Base-by-base conservation (phyloP, 1,284 basidiomycete species). In the Gymnopus androsaceus region DNA sequence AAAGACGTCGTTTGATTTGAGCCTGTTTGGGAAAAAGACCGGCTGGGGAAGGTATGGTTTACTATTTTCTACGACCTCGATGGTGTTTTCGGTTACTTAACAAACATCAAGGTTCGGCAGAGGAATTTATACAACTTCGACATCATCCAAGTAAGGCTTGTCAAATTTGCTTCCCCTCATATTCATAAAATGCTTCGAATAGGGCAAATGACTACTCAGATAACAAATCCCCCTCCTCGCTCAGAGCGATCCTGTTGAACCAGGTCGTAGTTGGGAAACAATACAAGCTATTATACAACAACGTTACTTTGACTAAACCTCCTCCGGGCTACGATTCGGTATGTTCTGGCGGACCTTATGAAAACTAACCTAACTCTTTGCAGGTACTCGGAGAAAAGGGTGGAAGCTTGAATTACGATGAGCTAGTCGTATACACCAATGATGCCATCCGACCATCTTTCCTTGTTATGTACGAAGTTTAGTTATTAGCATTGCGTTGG, bases 261-360 rank as follows among this genome's bases (percentile, higher is more conserved):
- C 85, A 85, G 63, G 84, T 87, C 12, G 72, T 85, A 12, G 84
- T 85, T n/a, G 85, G 85, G 23, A 82, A 80, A 61, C 84, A 84
- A 3, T 82, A 75, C 60, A 86, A 85, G 66, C 70, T 84, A 69
- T 74, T 75, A n/a, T 76, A 82, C 25, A 80, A 84, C 60, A 79
- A 77, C 56, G 74, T 76, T 3, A 70, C 67, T 7, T 59, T 87
- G 49, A 82, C 77, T 0, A 68, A 77, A 0, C 79, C 84, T 31
- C 85, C 85, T 37, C 45, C 74, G 33, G 85, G 84, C 6, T 85
- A 76, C 60, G 84, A 87, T 64, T 85, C 84, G 40, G 83, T 84
- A 51, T 37, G 79, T 72, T 21, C 21, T 21, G 27, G n/a, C n/a
- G n/a, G n/a, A n/a, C n/a, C n/a, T n/a, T n/a, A n/a, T n/a, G n/a